Evolutionary conservation across 2,329 filamentous ascomycete species (phyloP).

Genomic region (Amauroascus verrucosus): DNA sequence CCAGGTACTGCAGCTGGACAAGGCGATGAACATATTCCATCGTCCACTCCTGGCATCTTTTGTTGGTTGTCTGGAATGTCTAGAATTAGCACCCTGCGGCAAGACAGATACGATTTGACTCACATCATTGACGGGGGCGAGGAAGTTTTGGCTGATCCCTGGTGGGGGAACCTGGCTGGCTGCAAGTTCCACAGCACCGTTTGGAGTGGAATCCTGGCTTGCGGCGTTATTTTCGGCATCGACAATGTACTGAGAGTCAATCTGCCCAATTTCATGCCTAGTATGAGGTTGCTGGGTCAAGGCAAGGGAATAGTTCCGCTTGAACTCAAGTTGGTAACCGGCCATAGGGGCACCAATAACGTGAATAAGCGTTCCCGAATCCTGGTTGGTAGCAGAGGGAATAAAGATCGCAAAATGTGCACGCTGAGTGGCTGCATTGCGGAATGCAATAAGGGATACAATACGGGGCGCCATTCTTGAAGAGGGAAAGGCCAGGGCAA

Average conservation of each 20-base stretch:
- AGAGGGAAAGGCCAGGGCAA: no score
- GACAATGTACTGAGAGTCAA: no score
- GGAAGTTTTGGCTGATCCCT: conserved; percentile 26
- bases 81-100: no score
- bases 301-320: conserved; percentile 23
- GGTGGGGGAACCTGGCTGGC: conserved; percentile 24
- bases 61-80: no score
- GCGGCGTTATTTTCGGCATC: no score
- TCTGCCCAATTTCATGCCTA: no score
- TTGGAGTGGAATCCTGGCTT: conserved; percentile 22
- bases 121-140: conserved; percentile 29
- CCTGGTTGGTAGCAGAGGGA: conserved; percentile 16
- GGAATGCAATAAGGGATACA: conserved; percentile 22
- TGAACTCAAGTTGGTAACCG: conserved; percentile 26
- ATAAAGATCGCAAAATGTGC: conserved; percentile 27
- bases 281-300: no score
- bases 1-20: conserved; percentile 19
- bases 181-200: conserved; percentile 21
- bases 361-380: conserved; percentile 24
- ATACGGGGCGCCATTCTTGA: conserved; percentile 21
- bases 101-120: conserved; percentile 1
- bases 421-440: conserved; percentile 20
- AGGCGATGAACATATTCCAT: conserved; percentile 25
- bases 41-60: conserved; percentile 28
- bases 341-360: conserved; percentile 27